Evolutionary conservation across 2,329 filamentous ascomycete species (phyloP).

Genomic region (Colletotrichum lini): DNA sequence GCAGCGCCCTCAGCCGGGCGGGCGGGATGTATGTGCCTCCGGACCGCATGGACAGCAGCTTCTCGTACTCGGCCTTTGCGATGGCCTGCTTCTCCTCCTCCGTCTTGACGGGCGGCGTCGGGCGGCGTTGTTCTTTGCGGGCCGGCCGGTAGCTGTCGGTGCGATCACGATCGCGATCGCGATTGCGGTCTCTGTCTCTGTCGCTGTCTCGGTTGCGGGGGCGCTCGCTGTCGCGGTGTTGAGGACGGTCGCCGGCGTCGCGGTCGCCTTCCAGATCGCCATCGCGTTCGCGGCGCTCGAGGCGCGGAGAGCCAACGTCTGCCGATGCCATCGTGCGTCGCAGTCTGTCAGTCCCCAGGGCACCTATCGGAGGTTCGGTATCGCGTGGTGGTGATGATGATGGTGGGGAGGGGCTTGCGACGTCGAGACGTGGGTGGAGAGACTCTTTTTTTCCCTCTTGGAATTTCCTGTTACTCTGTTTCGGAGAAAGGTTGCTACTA

Average conservation of each 20-base stretch:
- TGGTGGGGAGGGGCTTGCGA: slow-evolving; percentile 4
- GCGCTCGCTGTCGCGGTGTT: slow-evolving; percentile 46
- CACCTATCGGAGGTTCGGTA: neutral
- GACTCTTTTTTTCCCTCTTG: neutral
- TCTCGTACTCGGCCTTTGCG: slow-evolving; percentile 94
- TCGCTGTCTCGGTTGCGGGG: slow-evolving; percentile 46
- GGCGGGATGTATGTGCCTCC: slow-evolving; percentile 98
- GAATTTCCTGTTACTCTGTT: neutral
- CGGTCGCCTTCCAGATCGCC: slow-evolving; percentile 45
- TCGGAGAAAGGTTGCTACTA: slow-evolving; percentile 10
- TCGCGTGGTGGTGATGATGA: neutral
- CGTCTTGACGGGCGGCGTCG: slow-evolving; percentile 63
- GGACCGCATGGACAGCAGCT: slow-evolving; percentile 91
- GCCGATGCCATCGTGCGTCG: slow-evolving; percentile 60
- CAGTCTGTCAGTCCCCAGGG: slow-evolving; percentile 2
- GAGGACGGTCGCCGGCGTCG: slow-evolving; percentile 64
- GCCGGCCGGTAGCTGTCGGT: slow-evolving; percentile 66
- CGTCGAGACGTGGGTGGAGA: slow-evolving; percentile 12
- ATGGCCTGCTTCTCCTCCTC: slow-evolving; percentile 90
- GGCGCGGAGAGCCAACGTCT: slow-evolving; percentile 58
- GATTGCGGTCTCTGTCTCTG: slow-evolving; percentile 42
- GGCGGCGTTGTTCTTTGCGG: slow-evolving; percentile 49
- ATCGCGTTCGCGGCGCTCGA: slow-evolving; percentile 50
- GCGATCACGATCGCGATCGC: slow-evolving; percentile 56
- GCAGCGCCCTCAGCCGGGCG: slow-evolving; percentile 88